Evolutionary conservation across 495 filamentous ascomycete genomes (phyloP).

Genomic region (Penicillium ochrochloron): DNA sequence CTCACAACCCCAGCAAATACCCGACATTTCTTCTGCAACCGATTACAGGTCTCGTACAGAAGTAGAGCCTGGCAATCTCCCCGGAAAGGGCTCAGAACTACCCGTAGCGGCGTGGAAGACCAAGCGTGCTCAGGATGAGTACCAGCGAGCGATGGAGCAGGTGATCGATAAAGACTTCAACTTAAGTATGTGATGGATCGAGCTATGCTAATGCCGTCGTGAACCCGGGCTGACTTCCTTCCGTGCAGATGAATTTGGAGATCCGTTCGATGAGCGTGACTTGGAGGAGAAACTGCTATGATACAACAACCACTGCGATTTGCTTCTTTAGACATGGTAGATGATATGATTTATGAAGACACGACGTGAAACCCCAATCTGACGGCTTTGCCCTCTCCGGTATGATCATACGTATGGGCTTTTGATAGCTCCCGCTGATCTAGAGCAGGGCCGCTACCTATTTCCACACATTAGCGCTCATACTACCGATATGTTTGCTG

Average conservation of each 20-base stretch:
- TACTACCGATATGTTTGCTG: background rate
- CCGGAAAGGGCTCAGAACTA: slow-evolving; percentile 33
- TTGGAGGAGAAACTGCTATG: slow-evolving; percentile 56
- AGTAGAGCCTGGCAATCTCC: background rate
- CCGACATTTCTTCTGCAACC: slow-evolving; percentile 14
- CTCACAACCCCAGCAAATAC: slow-evolving; percentile 48
- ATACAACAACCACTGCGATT: background rate
- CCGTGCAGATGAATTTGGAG: slow-evolving; percentile 54
- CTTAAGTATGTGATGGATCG: slow-evolving; percentile 40
- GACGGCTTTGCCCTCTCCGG: background rate
- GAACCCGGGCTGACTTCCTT: background rate
- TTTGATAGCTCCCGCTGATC: background rate
- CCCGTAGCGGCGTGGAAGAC: slow-evolving; percentile 62
- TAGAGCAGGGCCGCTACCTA: background rate
- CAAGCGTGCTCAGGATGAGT: slow-evolving; percentile 65
- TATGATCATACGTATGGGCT: background rate
- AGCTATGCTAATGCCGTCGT: background rate
- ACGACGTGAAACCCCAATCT: background rate
- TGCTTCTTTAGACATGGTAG: slow-evolving; percentile 3
- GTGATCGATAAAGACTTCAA: slow-evolving; percentile 55
- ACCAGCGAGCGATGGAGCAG: slow-evolving; percentile 51
- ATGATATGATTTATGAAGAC: slow-evolving; percentile 12
- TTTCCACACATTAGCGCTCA: background rate
- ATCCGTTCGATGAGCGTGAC: slow-evolving; percentile 64
- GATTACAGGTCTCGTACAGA: background rate